These are phyloP conservation scores for Emmonsia crescens DNA, from an alignment of 2,329 filamentous ascomycete species.

Conservation along the genomic window DNA sequence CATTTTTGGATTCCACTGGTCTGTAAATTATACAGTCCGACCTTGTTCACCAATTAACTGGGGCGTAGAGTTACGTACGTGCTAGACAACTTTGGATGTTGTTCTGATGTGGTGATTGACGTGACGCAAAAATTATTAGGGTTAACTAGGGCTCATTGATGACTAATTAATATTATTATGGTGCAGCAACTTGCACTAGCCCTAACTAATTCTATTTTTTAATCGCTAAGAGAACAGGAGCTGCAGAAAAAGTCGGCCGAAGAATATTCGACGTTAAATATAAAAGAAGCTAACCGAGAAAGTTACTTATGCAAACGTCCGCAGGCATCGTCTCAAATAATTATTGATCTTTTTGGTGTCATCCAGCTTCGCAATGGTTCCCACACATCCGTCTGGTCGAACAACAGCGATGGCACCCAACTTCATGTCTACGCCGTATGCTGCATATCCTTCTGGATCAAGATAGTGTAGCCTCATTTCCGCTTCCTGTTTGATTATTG, in stretches of 20 bases:
- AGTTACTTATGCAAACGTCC: not conserved
- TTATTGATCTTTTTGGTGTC: conserved; percentile 16
- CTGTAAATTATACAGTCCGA: not conserved
- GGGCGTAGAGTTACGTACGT: too few species aligned
- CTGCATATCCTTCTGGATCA: not conserved
- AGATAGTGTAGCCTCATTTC: conserved; percentile 2
- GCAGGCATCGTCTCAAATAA: conserved; percentile 14
- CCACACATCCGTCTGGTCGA: conserved; percentile 29
- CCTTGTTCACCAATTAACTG: not conserved
- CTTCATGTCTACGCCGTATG: not conserved
- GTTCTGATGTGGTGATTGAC: not conserved
- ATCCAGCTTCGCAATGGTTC: conserved; percentile 16
- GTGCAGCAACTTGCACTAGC: too few species aligned
- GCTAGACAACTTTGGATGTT: too few species aligned
- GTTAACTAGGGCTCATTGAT: too few species aligned
- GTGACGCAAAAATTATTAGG: too few species aligned
- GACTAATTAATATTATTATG: too few species aligned
- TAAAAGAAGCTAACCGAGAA: not conserved
- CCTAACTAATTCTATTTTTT: too few species aligned
- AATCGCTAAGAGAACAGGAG: too few species aligned
- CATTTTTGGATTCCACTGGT: not conserved
- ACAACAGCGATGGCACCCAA: conserved; percentile 23
- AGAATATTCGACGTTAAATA: not conserved
- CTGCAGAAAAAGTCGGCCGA: too few species aligned
- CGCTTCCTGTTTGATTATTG: not conserved